A percentile compares a stretch with the other conserved stretches of the same genome.
phyloP scores from a whole-genome alignment of 805 yeast species.

The Pichia cabralensis region DNA sequence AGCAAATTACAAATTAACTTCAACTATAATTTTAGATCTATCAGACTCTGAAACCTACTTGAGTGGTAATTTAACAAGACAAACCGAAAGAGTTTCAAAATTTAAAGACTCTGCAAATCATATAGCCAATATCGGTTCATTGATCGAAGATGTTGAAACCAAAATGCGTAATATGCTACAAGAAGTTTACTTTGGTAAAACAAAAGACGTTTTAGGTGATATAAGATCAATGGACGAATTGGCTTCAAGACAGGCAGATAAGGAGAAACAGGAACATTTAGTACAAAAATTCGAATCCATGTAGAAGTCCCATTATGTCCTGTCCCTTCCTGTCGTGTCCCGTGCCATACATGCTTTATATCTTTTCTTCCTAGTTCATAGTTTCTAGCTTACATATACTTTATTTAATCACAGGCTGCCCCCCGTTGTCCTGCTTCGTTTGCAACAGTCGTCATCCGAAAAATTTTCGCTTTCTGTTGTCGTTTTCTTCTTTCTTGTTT shows the following conservation, averaged over 20 bases:
- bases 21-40: constrained; percentile 78
- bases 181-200: constrained; percentile 92
- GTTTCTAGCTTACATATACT: too few species aligned
- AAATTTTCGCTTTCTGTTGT: too few species aligned
- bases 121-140: constrained; percentile 72
- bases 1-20: constrained; percentile 62
- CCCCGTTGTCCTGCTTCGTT: too few species aligned
- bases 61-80: constrained; percentile 82
- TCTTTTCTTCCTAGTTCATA: too few species aligned
- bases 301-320: too few species aligned
- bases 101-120: constrained; percentile 52
- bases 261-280: constrained; percentile 31
- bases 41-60: constrained; percentile 34
- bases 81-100: constrained; percentile 47
- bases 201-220: constrained; percentile 76
- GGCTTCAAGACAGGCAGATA: constrained; percentile 28
- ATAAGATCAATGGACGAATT: constrained; percentile 37
- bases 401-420: too few species aligned
- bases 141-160: constrained; percentile 82
- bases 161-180: constrained; percentile 80
- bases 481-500: too few species aligned
- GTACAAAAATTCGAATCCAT: constrained; percentile 28
- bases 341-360: too few species aligned
- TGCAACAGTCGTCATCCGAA: too few species aligned
- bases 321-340: too few species aligned